These are phyloP conservation scores for Phyllosticta ampelicida DNA, from an alignment of 2,329 filamentous ascomycete species.

Conservation along the genomic window DNA sequence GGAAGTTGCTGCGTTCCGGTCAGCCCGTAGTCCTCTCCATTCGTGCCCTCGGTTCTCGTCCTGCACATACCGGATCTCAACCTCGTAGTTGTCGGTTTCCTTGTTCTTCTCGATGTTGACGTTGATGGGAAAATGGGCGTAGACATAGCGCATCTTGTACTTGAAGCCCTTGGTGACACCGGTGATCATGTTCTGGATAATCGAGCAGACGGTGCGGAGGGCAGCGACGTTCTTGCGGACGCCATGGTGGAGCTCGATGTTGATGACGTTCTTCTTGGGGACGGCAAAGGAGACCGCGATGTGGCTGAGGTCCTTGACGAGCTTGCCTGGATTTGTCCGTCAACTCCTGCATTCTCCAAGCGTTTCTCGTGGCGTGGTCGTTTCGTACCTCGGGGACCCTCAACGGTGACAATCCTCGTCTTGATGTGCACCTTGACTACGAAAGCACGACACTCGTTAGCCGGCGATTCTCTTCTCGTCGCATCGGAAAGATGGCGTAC, in stretches of 20 bases:
- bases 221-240: conserved; percentile 95
- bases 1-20: conserved; percentile 56
- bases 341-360: conserved; percentile 18
- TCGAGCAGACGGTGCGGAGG: conserved; percentile 91
- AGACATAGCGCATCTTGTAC: conserved; percentile 99
- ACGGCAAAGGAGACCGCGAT: conserved; percentile 90
- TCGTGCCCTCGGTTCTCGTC: background rate
- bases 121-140: conserved; percentile 99
- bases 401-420: conserved; percentile 90
- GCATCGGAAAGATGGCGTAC: conserved; percentile 36
- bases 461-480: conserved; percentile 11
- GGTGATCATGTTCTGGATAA: conserved; percentile 98
- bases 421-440: conserved; percentile 97
- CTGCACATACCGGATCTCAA: conserved; percentile 83
- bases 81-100: conserved; percentile 77
- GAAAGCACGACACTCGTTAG: conserved; percentile 12
- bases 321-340: conserved; percentile 56
- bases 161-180: conserved; percentile 99
- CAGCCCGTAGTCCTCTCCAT: background rate
- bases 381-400: conserved; percentile 73
- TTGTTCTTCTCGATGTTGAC: conserved; percentile 96
- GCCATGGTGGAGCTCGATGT: conserved; percentile 98
- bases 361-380: conserved; percentile 15
- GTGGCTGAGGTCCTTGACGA: conserved; percentile 93
- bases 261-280: conserved; percentile 76